Evolutionary conservation across 768 basidiomycete species (phyloP).

Genomic region (Amanita polypyramis): DNA sequence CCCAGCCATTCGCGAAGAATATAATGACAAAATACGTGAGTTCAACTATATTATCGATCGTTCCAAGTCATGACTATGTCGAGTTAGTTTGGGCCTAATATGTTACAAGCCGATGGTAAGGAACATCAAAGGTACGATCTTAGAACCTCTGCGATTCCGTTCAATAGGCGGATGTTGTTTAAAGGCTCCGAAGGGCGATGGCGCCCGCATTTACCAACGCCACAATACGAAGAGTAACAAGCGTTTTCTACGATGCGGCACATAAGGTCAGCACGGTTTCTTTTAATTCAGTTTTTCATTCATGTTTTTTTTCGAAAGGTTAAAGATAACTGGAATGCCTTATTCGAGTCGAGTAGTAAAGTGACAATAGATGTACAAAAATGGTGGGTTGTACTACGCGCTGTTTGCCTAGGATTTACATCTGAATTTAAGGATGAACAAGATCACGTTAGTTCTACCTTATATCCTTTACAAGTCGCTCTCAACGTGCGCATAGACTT

Average conservation of each 20-base stretch:
- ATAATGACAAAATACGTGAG: slow-evolving; percentile 31
- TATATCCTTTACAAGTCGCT: not conserved
- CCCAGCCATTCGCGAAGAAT: slow-evolving; percentile 21
- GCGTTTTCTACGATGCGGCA: slow-evolving; percentile 39
- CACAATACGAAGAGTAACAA: slow-evolving; percentile 12
- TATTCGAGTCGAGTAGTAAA: slow-evolving; percentile 17
- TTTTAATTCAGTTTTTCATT: not conserved
- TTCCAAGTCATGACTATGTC: not conserved
- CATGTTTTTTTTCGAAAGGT: slow-evolving; percentile 17
- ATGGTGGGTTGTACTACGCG: slow-evolving; percentile 22
- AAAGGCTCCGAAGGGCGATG: slow-evolving; percentile 34
- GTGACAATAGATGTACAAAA: slow-evolving; percentile 35
- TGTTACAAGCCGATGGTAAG: slow-evolving; percentile 34
- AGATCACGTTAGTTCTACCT: slow-evolving; percentile 23
- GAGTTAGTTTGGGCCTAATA: slow-evolving; percentile 28
- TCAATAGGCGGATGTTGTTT: not conserved
- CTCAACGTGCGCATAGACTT: slow-evolving; percentile 22
- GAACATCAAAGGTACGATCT: slow-evolving; percentile 30
- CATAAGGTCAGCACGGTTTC: slow-evolving; percentile 28
- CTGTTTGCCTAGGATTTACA: not conserved
- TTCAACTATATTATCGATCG: not conserved
- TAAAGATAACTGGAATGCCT: slow-evolving; percentile 20
- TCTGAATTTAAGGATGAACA: slow-evolving; percentile 28
- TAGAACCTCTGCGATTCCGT: not conserved
- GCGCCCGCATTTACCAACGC: not conserved